Base-by-base conservation (phyloP, 805 yeast species). In the Wickerhamiella occidentalis region DNA sequence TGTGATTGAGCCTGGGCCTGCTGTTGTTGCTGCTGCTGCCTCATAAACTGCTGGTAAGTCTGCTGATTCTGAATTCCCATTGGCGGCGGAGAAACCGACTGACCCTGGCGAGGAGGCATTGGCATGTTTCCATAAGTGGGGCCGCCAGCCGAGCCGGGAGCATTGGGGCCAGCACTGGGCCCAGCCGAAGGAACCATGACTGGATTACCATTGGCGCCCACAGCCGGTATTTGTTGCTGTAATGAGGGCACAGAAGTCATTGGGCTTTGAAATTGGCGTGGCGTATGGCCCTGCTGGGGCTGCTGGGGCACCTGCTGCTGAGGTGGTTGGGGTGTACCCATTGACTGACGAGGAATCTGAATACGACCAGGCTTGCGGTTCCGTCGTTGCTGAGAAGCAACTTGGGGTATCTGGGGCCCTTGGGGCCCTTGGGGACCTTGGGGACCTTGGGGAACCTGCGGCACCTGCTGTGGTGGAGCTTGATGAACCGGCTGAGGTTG, bases 301-400 rank as follows among this genome's bases (percentile, higher is more conserved):
- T 37, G 41, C 21, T 28, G 36, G 15, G 22, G 45, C 23, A 8
- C 38, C 29, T 26, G 48, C 47, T 47, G 59, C 36, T 49, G 54
- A 55, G 46, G 63, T 52, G 47, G 45, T 21, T 38, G 33, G 13
- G 43, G 35, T 11, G 43, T 36, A 22, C 41, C 40, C 38, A 42
- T 41, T 22, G 42, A 13, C 36, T 41, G 47, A 3, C 38, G 46
- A 19, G 52, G 52, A 6, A 49, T 45, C 21, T 45, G 52, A 33
- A 49, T 49, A 13, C 41, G 48, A 2, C 52, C 52, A 1, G 52
- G 52, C 33, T 21, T 18, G 8, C 38, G 42, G n/a, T 21, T 21
- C 26, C 26, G 4, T 18, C 26, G 42, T 21, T 19, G 42, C 11
- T 38, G 26, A 6, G 13, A 26, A 21, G 26, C 11, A 6, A 21